These are phyloP conservation scores for Lyophyllum atratum DNA, from an alignment of 768 basidiomycete genomes.

Conservation along the genomic window DNA sequence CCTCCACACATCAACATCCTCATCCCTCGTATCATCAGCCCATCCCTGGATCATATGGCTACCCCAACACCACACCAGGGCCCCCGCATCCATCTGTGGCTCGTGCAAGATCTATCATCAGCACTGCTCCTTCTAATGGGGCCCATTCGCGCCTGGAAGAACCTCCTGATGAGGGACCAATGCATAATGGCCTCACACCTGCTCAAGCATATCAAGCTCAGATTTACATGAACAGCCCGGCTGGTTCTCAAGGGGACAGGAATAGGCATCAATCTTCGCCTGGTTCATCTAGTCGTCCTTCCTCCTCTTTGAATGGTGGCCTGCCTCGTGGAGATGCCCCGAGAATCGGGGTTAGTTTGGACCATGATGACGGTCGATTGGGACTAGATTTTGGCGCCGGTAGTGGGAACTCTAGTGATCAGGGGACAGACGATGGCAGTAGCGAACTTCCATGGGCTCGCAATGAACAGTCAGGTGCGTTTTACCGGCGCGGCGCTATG, in stretches of 20 bases:
- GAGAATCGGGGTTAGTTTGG: constrained; percentile 43
- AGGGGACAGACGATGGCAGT: constrained; percentile 46
- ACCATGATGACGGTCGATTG: constrained; percentile 58
- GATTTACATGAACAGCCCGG: constrained; percentile 53
- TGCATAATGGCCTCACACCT: constrained; percentile 62
- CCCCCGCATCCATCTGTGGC: constrained; percentile 40
- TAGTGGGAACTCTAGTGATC: constrained; percentile 37
- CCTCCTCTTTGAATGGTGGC: constrained; percentile 25
- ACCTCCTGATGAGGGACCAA: constrained; percentile 48
- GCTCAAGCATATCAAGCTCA: constrained; percentile 84
- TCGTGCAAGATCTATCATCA: constrained; percentile 54
- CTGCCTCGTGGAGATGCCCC: constrained; percentile 31
- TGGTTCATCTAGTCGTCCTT: constrained; percentile 23
- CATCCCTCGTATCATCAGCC: constrained; percentile 31
- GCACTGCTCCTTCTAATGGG: constrained; percentile 40
- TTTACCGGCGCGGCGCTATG: constrained; percentile 5
- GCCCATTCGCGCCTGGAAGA: constrained; percentile 50
- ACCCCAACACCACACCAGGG: constrained; percentile 31
- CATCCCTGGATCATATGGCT: constrained; percentile 24
- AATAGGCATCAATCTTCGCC: constrained; percentile 29
- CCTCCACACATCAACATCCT: constrained; percentile 26
- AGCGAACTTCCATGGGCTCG: constrained; percentile 64
- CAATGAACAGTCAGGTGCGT: constrained; percentile 46
- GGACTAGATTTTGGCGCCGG: constrained; percentile 53
- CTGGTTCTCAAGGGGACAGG: constrained; percentile 29